Conservation (phyloP, 352 stramenopile species). For the Phytophthora constricta region DNA sequence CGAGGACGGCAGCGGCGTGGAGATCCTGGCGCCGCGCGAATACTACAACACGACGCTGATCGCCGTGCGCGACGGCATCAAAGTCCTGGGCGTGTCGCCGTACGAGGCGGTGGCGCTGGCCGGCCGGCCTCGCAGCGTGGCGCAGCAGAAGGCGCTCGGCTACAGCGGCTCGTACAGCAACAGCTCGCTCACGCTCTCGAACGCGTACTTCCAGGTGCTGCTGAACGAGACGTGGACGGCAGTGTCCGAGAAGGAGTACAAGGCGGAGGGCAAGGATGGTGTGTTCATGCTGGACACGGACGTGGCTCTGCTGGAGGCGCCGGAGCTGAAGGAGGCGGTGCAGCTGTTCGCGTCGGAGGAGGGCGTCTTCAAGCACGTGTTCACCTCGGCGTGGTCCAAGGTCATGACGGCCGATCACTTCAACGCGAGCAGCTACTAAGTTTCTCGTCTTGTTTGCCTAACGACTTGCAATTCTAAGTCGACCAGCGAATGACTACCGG, state of each 20-base stretch:
- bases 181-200: conserved; percentile 87
- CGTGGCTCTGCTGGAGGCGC: conserved; percentile 19
- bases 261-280: conserved; percentile 28
- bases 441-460: background rate
- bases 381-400: conserved; percentile 21
- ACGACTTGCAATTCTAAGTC: conserved; percentile 1
- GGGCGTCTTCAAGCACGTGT: conserved; percentile 20
- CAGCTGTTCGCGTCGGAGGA: conserved; percentile 22
- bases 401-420: conserved; percentile 25
- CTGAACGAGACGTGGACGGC: conserved; percentile 28
- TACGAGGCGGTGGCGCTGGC: conserved; percentile 92
- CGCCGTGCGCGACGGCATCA: conserved; percentile 92
- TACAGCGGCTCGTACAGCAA: conserved; percentile 84
- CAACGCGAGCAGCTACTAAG: conserved; percentile 17
- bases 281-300: conserved; percentile 27
- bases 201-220: conserved; percentile 29
- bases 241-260: conserved; percentile 26
- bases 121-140: conserved; percentile 89
- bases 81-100: conserved; percentile 90
- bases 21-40: conserved; percentile 90
- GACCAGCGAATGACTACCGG: conserved; percentile 2
- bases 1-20: conserved; percentile 67
- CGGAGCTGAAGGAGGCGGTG: conserved; percentile 22
- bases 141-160: conserved; percentile 85
- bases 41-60: conserved; percentile 71